Evolutionary conservation across 2,329 filamentous ascomycete genomes (phyloP), one percentile per base, ranked within the genome.

Genomic region (Alternaria hordeiaustralica): DNA sequence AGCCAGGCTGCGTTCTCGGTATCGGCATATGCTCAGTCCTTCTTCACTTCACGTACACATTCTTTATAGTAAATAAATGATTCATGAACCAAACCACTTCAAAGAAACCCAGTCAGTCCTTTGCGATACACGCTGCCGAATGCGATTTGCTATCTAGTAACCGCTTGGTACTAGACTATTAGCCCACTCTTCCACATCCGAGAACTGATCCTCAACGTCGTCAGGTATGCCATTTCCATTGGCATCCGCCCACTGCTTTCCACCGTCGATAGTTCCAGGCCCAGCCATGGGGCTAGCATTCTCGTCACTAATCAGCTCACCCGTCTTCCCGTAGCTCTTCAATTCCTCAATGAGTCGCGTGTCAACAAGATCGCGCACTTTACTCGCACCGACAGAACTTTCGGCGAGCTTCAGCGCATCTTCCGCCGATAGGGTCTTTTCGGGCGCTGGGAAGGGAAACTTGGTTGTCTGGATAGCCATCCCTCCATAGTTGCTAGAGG

Each of bases 141-240:
- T 6, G 20, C 9, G n/a, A n/a, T 11, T 23, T 11, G 23, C 23
- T 15, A 21, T 18, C 23, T 62, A 75, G 55, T 76, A 77, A 11
- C 46, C 56, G 7, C 65, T 61, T 10, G 73, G 71, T 11, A 84
- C 80, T 28, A 86, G 72, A 11, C 82, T 85, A 65, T 86, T 86
- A 18, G 85, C 81, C 73, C 85, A 86, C 55, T 83, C 81, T 71
- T 86, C 84, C 12, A 86, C 77, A 63, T 84, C 85, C 5, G 79
- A 75, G 60, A 85, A 81, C 9, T 79, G 77, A 23, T 68, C 73
- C 70, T 86, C 84, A 67, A 81, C 84, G 23, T 78, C 80, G 71
- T 86, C 84, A 4, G 84, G 84, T 47, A 86, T 86, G 1, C 85
- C 84, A 62, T 86, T 84, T 0, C 81, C 81, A 68, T 86, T 84